Base-by-base conservation (phyloP, 83 land plant species). In the Diphasiastrum complanatum region DNA sequence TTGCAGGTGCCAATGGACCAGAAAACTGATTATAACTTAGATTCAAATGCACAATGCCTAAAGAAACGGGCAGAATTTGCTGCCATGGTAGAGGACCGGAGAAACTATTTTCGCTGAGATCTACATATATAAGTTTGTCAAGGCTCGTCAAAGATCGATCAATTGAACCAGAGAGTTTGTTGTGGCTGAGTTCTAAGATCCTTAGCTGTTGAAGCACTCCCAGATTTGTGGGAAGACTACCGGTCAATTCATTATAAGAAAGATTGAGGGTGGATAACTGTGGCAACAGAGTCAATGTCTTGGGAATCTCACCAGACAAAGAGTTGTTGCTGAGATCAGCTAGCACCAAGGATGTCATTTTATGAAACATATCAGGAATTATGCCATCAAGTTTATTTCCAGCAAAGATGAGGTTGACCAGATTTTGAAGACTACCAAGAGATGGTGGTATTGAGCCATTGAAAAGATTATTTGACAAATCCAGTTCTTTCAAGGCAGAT, bases 101-200 rank as follows among this genome's bases (percentile, higher is more conserved):
- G n/a, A 74, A 33, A 2, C 46, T 30, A 40, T 74, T 74, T 27
- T 36, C 53, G 54, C 72, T 67, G 5, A 74, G 66, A 38, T 74
- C 72, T 2, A 74, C 25, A 25, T 19, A 47, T 46, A 6, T 53
- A 32, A 74, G 24, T 2, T 24, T 24, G 27, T 24, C 3, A 2
- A 64, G 61, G 4, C 18, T 23, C 20, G 49, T 29, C 18, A 22
- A 48, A 6, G 58, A 29, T 16, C 60, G 18, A 20, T 28, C 31
- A 18, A 64, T 48, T 3, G 4, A 18, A 19, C 66, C 66, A 28
- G 35, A 23, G n/a, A 64, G 61, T 26, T 31, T 16, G 23, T 64
- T 64, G 36, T 27, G 12, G 58, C 29, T 22, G 12, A 48, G 24
- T 12, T 64, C 53, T n/a, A 64, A 30, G 36, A 51, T 23, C 46